Evolutionary conservation across 1,284 basidiomycete genomes (phyloP).

Genomic region (Fereydounia khargensis): DNA sequence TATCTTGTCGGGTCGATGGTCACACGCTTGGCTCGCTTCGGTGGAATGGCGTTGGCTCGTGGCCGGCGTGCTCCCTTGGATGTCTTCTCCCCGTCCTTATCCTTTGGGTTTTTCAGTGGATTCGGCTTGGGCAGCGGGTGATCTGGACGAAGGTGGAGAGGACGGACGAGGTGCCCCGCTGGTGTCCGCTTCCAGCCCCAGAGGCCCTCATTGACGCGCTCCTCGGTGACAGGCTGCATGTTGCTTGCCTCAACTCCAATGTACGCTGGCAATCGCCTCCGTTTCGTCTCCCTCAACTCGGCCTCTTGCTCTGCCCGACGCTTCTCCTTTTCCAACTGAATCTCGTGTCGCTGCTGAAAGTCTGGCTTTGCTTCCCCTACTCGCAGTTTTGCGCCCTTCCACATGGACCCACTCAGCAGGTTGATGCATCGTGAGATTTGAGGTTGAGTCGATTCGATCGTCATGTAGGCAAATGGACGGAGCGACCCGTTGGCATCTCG

Average conservation of each 20-base stretch:
- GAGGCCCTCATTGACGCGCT: conserved; percentile 24
- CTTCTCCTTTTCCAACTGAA: conserved; percentile 10
- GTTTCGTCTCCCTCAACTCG: conserved; percentile 7
- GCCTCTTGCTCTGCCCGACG: conserved; percentile 12
- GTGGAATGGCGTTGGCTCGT: conserved; percentile 21
- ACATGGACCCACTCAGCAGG: conserved; percentile 42
- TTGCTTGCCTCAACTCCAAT: conserved; percentile 27
- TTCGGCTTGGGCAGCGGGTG: conserved; percentile 35
- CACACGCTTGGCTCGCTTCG: conserved; percentile 29
- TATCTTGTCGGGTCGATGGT: conserved; percentile 53
- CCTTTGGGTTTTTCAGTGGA: conserved; percentile 3
- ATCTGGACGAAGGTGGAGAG: conserved; percentile 45
- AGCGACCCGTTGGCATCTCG: conserved; percentile 32
- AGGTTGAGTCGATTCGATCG: conserved; percentile 25
- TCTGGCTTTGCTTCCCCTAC: conserved; percentile 46
- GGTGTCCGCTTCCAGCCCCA: conserved; percentile 55
- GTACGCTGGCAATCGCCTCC: conserved; percentile 25
- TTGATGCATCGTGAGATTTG: conserved; percentile 41
- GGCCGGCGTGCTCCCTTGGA: conserved; percentile 4
- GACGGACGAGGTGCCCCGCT: conserved; percentile 46
- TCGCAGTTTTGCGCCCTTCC: conserved; percentile 50
- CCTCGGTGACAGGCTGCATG: conserved; percentile 29
- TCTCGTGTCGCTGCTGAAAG: conserved; percentile 14
- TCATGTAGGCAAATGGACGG: conserved; percentile 39
- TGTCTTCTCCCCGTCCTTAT: conserved; percentile 1